Percentiles rank a stretch among this genome's conserved stretches.
These are phyloP conservation scores for Sporothrix variecibatus DNA, from an alignment of 2,329 filamentous ascomycete genomes.

Conservation along the genomic window DNA sequence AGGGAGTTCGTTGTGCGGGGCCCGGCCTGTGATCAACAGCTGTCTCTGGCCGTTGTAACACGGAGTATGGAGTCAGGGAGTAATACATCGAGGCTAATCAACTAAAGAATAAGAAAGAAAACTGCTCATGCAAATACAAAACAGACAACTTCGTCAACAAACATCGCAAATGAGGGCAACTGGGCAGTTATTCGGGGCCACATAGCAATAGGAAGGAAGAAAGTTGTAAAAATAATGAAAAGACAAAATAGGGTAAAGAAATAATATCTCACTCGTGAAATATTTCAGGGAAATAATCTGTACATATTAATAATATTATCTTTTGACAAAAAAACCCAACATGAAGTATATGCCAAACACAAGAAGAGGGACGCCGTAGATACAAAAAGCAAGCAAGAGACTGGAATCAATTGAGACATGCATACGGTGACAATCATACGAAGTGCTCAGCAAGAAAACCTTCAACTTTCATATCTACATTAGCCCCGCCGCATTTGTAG, in stretches of 20 bases:
- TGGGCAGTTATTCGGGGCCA: too few species aligned
- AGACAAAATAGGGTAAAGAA: background rate
- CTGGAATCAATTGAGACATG: background rate
- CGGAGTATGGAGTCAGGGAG: too few species aligned
- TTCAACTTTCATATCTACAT: too few species aligned
- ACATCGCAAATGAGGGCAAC: too few species aligned
- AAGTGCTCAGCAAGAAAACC: background rate
- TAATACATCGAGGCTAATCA: background rate
- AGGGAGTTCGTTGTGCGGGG: background rate
- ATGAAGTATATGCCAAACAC: too few species aligned
- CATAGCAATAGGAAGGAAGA: background rate
- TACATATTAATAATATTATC: too few species aligned
- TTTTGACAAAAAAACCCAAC: too few species aligned
- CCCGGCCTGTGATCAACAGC: background rate
- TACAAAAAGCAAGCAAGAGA: background rate
- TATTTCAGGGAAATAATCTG: too few species aligned
- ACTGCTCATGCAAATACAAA: background rate
- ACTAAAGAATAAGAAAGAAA: background rate
- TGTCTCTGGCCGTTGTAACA: background rate
- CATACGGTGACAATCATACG: background rate
- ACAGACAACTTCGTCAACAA: too few species aligned
- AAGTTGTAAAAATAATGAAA: background rate
- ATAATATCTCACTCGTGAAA: too few species aligned
- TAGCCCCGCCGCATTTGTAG: background rate
- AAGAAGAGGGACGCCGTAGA: too few species aligned